These are phyloP conservation scores for Phlyctochytrium bullatum DNA, from an alignment of 192 early-diverging fungal genomes.

Conservation along the genomic window DNA sequence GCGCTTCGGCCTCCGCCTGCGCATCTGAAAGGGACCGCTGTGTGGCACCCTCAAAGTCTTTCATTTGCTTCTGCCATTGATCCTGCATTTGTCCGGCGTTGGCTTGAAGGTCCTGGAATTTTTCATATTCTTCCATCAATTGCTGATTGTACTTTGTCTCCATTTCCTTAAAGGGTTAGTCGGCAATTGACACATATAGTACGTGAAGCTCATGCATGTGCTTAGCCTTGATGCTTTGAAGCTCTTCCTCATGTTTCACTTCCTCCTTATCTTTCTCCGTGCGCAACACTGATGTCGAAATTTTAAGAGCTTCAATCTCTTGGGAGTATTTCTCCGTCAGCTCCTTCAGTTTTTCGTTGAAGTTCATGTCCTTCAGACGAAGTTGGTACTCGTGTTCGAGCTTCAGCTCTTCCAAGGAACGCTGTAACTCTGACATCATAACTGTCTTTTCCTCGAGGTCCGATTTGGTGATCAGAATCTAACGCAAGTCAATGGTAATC, in stretches of 20 bases:
- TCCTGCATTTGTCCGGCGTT: constrained; percentile 35
- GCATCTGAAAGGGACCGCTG: constrained; percentile 30
- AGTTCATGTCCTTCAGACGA: constrained; percentile 59
- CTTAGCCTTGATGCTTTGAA: constrained; percentile 21
- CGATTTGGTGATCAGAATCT: constrained; percentile 58
- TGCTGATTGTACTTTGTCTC: constrained; percentile 54
- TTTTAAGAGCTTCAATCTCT: constrained; percentile 56
- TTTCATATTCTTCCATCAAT: constrained; percentile 61
- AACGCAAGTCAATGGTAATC: not conserved
- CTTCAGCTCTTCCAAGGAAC: constrained; percentile 55
- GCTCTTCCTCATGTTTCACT: constrained; percentile 50
- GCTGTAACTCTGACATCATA: constrained; percentile 44
- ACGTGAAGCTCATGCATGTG: constrained; percentile 50
- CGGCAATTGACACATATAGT: constrained; percentile 9
- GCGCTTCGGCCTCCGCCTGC: constrained; percentile 42
- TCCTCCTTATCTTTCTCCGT: constrained; percentile 59
- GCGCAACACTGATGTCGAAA: constrained; percentile 37
- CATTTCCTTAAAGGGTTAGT: constrained; percentile 28
- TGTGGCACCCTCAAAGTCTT: constrained; percentile 31
- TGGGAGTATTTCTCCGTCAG: constrained; percentile 47
- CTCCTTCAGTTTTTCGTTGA: constrained; percentile 60
- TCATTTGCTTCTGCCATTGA: constrained; percentile 46
- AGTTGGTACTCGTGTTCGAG: constrained; percentile 67
- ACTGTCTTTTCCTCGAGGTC: constrained; percentile 60
- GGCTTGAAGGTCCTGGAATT: constrained; percentile 48